These are phyloP conservation scores for Gossypium ekmanianum DNA, from an alignment of 345 rosid genomes.

Conservation along the genomic window DNA sequence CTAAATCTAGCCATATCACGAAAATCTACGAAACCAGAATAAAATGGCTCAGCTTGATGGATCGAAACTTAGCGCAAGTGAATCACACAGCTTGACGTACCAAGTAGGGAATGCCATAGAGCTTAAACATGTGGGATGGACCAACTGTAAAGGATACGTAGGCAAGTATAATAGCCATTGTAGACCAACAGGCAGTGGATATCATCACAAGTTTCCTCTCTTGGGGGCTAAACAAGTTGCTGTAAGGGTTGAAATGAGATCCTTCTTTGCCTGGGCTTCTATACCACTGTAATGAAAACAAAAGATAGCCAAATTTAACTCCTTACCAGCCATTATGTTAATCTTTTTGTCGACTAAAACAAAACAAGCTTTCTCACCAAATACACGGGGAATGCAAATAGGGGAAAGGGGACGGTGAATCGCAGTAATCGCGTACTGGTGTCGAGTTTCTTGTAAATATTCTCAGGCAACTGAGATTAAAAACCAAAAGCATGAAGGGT, in stretches of 20 bases:
- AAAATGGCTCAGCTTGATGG: neutral
- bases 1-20: neutral
- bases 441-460: slow-evolving; percentile 40
- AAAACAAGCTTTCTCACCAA: slow-evolving; percentile 39
- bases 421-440: slow-evolving; percentile 40
- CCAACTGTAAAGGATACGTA: slow-evolving; percentile 41
- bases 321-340: neutral
- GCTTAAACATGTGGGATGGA: slow-evolving; percentile 39
- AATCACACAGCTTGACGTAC: slow-evolving; percentile 27
- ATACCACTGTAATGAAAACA: slow-evolving; percentile 46
- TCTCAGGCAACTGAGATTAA: slow-evolving; percentile 55
- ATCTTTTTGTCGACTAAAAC: neutral
- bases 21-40: neutral
- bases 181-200: slow-evolving; percentile 70
- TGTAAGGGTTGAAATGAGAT: slow-evolving; percentile 76
- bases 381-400: slow-evolving; percentile 67
- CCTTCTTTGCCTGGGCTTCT: slow-evolving; percentile 96
- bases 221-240: slow-evolving; percentile 56
- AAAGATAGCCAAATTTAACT: neutral
- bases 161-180: slow-evolving; percentile 47
- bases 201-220: slow-evolving; percentile 66
- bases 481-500: neutral
- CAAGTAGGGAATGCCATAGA: slow-evolving; percentile 27
- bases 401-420: slow-evolving; percentile 61
- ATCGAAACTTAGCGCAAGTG: neutral